Evolutionary conservation across 2,329 filamentous ascomycete species (phyloP).

Genomic region (Aspergillus glaucus): DNA sequence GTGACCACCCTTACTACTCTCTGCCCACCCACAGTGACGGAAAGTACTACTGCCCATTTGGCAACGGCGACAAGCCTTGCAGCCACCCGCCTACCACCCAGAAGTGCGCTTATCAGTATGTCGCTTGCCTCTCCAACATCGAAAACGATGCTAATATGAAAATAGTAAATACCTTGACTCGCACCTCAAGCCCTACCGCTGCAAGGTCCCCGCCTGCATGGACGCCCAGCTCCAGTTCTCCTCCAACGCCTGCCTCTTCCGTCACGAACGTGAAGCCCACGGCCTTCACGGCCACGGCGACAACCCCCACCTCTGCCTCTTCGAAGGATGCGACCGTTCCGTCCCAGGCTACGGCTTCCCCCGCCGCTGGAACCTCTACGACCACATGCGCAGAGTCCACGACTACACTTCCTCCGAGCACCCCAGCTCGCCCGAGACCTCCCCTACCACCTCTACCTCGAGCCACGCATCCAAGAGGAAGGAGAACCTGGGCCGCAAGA

Average conservation of each 20-base stretch:
- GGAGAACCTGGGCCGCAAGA: conserved; percentile 34
- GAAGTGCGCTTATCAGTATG: conserved; percentile 99
- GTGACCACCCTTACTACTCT: conserved; percentile 39
- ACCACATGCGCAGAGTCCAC: conserved; percentile 96
- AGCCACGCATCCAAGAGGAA: conserved; percentile 32
- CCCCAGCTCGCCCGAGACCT: conserved; percentile 37
- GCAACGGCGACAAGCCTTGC: conserved; percentile 62
- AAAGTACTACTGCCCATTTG: conserved; percentile 89
- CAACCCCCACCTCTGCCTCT: conserved; percentile 84
- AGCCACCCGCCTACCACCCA: conserved; percentile 90
- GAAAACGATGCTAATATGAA: neutral
- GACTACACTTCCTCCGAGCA: conserved; percentile 46
- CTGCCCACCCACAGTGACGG: conserved; percentile 55
- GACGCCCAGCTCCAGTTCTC: conserved; percentile 88
- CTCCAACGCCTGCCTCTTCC: conserved; percentile 87
- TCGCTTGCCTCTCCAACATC: conserved; percentile 8
- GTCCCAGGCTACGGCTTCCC: conserved; percentile 82
- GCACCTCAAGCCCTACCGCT: conserved; percentile 91
- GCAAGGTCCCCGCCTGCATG: conserved; percentile 77
- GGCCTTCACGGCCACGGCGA: conserved; percentile 92
- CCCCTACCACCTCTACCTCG: conserved; percentile 24
- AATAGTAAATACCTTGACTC: conserved; percentile 93
- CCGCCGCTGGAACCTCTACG: conserved; percentile 88
- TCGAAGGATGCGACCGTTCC: conserved; percentile 79
- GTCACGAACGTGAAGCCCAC: conserved; percentile 92